Evolutionary conservation across 2,329 filamentous ascomycete species (phyloP).

Genomic region (Fusarium agapanthi): DNA sequence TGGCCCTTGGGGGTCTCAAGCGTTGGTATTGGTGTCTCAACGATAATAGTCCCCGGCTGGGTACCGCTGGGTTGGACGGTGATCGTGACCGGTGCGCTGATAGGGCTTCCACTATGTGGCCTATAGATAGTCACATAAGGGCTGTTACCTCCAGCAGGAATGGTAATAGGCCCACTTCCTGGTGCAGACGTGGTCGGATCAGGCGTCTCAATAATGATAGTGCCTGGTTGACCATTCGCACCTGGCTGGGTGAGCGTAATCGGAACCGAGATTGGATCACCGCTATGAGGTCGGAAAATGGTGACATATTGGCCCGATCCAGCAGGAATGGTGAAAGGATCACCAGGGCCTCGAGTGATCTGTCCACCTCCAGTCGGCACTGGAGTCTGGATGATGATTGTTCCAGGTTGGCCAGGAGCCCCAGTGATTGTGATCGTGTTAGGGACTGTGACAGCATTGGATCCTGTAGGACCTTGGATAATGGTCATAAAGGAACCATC

Average conservation of each 20-base stretch:
- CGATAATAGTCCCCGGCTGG: constrained; percentile 19
- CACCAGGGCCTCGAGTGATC: neutral
- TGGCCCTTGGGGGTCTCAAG: constrained; percentile 19
- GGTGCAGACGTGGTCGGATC: constrained; percentile 5
- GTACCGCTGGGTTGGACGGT: constrained; percentile 10
- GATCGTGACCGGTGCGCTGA: constrained; percentile 8
- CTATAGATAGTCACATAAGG: constrained; percentile 25
- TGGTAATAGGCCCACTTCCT: constrained; percentile 20
- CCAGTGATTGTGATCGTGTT: constrained; percentile 22
- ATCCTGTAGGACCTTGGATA: constrained; percentile 24
- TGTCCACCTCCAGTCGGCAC: neutral
- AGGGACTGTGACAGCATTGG: constrained; percentile 8
- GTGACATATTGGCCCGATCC: constrained; percentile 13
- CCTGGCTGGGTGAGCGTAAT: constrained; percentile 28
- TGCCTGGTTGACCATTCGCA: constrained; percentile 18
- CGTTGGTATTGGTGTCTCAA: constrained; percentile 23
- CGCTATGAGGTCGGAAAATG: constrained; percentile 26
- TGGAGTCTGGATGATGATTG: constrained; percentile 30
- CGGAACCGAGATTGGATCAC: constrained; percentile 22
- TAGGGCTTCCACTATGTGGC: constrained; percentile 13
- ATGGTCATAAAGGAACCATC: constrained; percentile 19
- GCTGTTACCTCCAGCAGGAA: constrained; percentile 10
- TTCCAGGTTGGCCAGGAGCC: constrained; percentile 19
- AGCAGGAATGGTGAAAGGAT: constrained; percentile 22
- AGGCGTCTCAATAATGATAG: constrained; percentile 27